Conservation (phyloP, 1,139 yeast genomes). For the Scheffersomyces segobiensis region DNA sequence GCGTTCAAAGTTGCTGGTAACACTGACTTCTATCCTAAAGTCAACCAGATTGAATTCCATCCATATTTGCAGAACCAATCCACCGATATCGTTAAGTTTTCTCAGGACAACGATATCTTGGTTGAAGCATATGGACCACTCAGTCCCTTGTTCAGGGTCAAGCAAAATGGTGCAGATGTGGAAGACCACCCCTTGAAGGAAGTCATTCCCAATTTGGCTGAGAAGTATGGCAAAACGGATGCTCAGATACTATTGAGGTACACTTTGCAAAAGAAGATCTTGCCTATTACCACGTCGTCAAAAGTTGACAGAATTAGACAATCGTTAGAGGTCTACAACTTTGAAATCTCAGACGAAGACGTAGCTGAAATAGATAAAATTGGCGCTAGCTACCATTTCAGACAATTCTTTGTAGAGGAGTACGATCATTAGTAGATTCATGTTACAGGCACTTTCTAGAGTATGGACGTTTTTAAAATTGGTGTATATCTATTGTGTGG, state of each 20-base stretch:
- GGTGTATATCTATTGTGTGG: not conserved
- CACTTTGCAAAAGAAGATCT: conserved; percentile 59
- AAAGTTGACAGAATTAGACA: conserved; percentile 56
- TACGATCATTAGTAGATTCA: conserved; percentile 3
- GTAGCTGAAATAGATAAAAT: conserved; percentile 24
- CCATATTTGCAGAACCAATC: conserved; percentile 43
- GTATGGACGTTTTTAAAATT: not conserved
- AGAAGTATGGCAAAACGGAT: conserved; percentile 56
- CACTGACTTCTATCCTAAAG: conserved; percentile 29
- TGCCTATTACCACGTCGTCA: conserved; percentile 73
- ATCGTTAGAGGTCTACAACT: conserved; percentile 51
- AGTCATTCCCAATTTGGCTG: conserved; percentile 40
- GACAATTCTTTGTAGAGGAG: conserved; percentile 18
- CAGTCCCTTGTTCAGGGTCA: conserved; percentile 35
- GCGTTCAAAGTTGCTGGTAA: conserved; percentile 20
- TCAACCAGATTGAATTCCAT: conserved; percentile 46
- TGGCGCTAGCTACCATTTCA: conserved; percentile 22
- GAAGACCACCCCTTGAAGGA: conserved; percentile 13
- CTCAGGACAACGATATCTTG: conserved; percentile 29
- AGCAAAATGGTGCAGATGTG: conserved; percentile 12
- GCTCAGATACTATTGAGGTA: conserved; percentile 69
- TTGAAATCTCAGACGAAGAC: conserved; percentile 25
- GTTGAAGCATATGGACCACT: conserved; percentile 46
- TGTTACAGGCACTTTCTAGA: not conserved
- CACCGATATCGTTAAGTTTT: conserved; percentile 29